Base-by-base conservation (phyloP, 2,329 filamentous ascomycete species). In the Colletotrichum aenigma region DNA sequence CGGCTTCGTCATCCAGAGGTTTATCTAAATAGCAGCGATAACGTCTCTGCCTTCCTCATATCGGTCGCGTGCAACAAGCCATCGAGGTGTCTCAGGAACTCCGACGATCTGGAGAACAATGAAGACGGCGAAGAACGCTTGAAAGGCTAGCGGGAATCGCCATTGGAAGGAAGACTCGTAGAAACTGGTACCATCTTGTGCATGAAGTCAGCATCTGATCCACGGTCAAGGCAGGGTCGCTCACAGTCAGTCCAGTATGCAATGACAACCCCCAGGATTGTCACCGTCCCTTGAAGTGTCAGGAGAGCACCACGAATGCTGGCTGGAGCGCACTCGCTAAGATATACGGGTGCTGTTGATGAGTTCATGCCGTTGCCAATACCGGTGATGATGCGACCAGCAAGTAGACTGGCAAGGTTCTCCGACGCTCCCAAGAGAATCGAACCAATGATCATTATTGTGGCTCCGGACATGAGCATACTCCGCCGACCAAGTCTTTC, bases 271-370 rank as follows among this genome's bases (percentile, higher is more conserved):
- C 87, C 87, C 8, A 89, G 80, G 48, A 88, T 87, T 1, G 86
- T 87, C 36, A 88, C 83, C 7, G 85, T 88, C 6, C 86, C 86
- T 70, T 87, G 87, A 4, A 89, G 87, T 24, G 88, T 88, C 55
- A 91, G 87, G 28, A 89, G 81, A 66, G 84, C 83, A 36, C 89
- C 89, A 36, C 89, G 85, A 60, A 87, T 86, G 30, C 84, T 81
- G 2, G 87, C 81, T 3, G 80, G 80, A 1, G 83, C 79, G 71
- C 81, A 83, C 48, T 43, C 38, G 38, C 38, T n/a, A 6, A 43
- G 18, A n/a, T n/a, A 43, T 18, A 43, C 38, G 9, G 38, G 38
- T 43, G 38, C 38, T 43, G 38, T 43, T 2, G 38, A 43, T 5
- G 38, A 43, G 38, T 43, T 43, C 18, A 43, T 43, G 18, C 38